phyloP scores from a whole-genome alignment of 768 basidiomycete species.

The Piloderma croceum region DNA sequence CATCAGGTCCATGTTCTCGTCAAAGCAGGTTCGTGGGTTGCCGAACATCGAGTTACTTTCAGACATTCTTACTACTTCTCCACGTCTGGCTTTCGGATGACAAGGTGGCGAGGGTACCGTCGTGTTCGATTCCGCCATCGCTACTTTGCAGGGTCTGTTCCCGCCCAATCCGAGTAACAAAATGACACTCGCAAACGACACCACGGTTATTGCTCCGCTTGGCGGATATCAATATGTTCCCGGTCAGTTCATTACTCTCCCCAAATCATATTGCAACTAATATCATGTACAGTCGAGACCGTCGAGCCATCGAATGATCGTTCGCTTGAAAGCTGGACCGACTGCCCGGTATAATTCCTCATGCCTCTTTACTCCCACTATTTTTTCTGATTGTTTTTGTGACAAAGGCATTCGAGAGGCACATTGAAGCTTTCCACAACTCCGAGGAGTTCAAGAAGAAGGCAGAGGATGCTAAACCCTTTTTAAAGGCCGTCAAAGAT shows the following conservation, averaged over 20 bases:
- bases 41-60: too few species aligned
- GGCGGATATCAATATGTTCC: conserved; percentile 86
- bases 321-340: conserved; percentile 76
- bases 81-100: too few species aligned
- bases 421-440: conserved; percentile 52
- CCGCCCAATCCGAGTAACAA: conserved; percentile 72
- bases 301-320: conserved; percentile 80
- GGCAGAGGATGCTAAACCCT: conserved; percentile 50
- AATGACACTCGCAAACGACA: conserved; percentile 74
- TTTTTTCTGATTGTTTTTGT: not conserved
- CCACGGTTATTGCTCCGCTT: conserved; percentile 64
- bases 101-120: conserved; percentile 81
- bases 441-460: conserved; percentile 64
- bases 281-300: conserved; percentile 57
- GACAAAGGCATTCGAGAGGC: conserved; percentile 56
- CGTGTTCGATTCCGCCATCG: conserved; percentile 82
- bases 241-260: conserved; percentile 31
- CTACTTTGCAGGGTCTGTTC: conserved; percentile 80
- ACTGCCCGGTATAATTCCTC: conserved; percentile 43
- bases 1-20: conserved; percentile 69
- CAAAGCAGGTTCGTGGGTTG: too few species aligned
- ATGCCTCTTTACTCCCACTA: not conserved
- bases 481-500: conserved; percentile 63
- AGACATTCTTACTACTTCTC: too few species aligned
- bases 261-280: not conserved